Evolutionary conservation across 2,329 filamentous ascomycete species (phyloP).

Genomic region (Calonectria naviculata): DNA sequence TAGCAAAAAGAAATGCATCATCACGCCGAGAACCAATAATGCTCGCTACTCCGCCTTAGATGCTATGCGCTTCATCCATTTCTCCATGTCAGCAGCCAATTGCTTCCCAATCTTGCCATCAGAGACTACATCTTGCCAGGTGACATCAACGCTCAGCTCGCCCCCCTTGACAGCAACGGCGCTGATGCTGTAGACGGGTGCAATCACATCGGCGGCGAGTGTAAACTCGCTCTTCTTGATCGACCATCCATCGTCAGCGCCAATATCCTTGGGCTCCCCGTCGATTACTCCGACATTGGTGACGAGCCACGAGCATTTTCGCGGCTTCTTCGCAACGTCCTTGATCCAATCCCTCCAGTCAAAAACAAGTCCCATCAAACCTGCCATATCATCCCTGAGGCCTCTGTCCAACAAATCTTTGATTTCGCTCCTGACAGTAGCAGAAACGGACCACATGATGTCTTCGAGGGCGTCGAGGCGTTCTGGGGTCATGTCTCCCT

Average conservation of each 20-base stretch:
- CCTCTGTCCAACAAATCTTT: conserved; percentile 30
- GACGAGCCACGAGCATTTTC: conserved; percentile 28
- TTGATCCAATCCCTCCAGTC: conserved; percentile 31
- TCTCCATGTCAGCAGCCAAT: conserved; percentile 9
- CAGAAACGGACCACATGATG: conserved; percentile 36
- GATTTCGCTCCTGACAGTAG: conserved; percentile 21
- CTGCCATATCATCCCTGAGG: conserved; percentile 32
- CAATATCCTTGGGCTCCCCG: neutral
- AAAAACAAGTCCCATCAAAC: conserved; percentile 30
- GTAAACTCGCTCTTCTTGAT: conserved; percentile 30
- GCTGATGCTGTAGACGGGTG: conserved; percentile 21
- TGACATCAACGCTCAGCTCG: conserved; percentile 24
- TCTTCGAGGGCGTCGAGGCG: conserved; percentile 21
- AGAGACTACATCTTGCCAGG: conserved; percentile 22
- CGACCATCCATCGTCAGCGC: conserved; percentile 19
- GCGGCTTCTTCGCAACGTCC: conserved; percentile 25
- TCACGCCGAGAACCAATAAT: neutral
- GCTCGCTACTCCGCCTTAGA: neutral
- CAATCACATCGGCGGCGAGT: conserved; percentile 15
- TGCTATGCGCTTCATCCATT: conserved; percentile 15
- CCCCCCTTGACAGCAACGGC: conserved; percentile 22
- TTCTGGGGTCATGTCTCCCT: neutral
- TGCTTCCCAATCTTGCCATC: conserved; percentile 9
- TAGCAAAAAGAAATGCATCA: neutral
- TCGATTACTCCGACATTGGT: conserved; percentile 40